phyloP scores from a whole-genome alignment of 257 asterid species.

The Solanum megistacrolobum region DNA sequence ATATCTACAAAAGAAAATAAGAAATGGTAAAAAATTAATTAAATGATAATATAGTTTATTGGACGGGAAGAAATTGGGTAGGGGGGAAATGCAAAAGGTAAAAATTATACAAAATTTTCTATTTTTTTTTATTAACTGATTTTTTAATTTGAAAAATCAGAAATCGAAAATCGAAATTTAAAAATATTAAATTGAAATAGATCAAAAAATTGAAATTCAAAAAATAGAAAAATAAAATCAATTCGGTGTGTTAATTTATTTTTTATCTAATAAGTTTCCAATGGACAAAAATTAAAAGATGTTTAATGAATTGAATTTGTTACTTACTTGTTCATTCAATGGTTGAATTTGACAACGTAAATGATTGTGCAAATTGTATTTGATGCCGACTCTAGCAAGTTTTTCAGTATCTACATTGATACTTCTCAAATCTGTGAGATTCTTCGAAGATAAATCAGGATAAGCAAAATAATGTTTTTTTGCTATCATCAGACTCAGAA shows the following conservation, averaged over 20 bases:
- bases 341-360: constrained; percentile 14
- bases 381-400: constrained; percentile 43
- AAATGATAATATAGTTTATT: not conserved
- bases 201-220: too few species aligned
- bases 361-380: constrained; percentile 13
- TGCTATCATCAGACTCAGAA: constrained; percentile 10
- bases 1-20: not conserved
- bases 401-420: constrained; percentile 51
- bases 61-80: not conserved
- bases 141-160: not conserved
- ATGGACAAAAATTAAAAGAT: not conserved
- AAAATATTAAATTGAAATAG: not conserved
- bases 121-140: too few species aligned
- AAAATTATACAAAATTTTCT: not conserved
- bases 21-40: not conserved
- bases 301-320: not conserved
- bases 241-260: not conserved
- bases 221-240: not conserved
- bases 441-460: constrained; percentile 25
- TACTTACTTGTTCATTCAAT: constrained; percentile 22
- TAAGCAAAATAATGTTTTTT: constrained; percentile 12
- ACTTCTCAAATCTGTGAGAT: constrained; percentile 36
- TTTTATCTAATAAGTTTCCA: not conserved
- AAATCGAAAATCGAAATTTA: too few species aligned
- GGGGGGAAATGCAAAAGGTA: not conserved